Evolutionary conservation across 345 rosid species (phyloP).

Genomic region (Hypericum androsaemum): DNA sequence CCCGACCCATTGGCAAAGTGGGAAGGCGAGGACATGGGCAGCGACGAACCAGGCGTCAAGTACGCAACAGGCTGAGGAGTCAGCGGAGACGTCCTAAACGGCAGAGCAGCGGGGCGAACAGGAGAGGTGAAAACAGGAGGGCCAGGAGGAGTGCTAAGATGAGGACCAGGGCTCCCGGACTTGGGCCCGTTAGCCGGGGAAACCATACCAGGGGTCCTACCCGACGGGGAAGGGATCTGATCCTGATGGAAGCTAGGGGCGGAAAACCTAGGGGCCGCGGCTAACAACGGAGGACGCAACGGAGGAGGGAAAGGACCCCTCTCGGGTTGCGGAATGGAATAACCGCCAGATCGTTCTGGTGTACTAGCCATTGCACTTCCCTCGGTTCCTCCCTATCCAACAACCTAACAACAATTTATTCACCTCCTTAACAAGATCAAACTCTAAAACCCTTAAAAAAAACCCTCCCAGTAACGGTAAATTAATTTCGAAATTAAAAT

Average conservation of each 20-base stretch:
- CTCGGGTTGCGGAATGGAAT: slow-evolving; percentile 23
- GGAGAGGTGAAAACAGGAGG: slow-evolving; percentile 88
- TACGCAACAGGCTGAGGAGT: slow-evolving; percentile 87
- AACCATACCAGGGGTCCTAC: slow-evolving; percentile 26
- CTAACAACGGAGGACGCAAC: slow-evolving; percentile 25
- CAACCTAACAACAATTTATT: too few relatives aligned
- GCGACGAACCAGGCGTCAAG: slow-evolving; percentile 57
- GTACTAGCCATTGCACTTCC: too few relatives aligned
- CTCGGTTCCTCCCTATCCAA: too few relatives aligned
- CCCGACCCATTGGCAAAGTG: slow-evolving; percentile 58
- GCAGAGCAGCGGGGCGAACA: slow-evolving; percentile 87
- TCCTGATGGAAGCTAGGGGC: slow-evolving; percentile 52
- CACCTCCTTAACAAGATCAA: too few relatives aligned
- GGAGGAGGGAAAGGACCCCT: slow-evolving; percentile 37
- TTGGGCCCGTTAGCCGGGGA: too few relatives aligned
- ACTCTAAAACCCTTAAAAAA: too few relatives aligned
- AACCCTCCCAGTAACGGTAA: too few relatives aligned
- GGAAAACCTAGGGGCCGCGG: slow-evolving; percentile 57
- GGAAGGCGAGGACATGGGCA: slow-evolving; percentile 77
- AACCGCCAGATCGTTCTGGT: too few relatives aligned
- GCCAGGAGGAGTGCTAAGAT: slow-evolving; percentile 85
- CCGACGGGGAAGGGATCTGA: slow-evolving; percentile 45
- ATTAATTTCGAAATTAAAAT: too few relatives aligned
- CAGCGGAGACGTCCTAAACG: slow-evolving; percentile 80
- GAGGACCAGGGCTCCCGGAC: slow-evolving; percentile 23